These are phyloP conservation scores for Lachnellula occidentalis DNA, from an alignment of 2,329 filamentous ascomycete genomes.

Conservation along the genomic window DNA sequence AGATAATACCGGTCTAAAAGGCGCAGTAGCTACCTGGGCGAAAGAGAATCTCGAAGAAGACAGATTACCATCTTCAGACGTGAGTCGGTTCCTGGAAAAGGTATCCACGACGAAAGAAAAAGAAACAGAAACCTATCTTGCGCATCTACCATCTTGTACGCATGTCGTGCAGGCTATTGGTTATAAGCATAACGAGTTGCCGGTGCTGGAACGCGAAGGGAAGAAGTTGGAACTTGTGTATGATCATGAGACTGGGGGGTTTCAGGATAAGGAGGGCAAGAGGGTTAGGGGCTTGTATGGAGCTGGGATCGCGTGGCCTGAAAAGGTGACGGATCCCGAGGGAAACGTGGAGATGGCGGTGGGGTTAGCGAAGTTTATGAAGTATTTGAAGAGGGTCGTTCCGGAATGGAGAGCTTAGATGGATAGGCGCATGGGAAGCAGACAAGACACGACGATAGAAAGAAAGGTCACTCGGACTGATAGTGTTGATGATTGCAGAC, in stretches of 20 bases:
- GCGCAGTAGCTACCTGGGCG: slow-evolving; percentile 54
- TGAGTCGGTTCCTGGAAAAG: slow-evolving; percentile 27
- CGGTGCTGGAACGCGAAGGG: slow-evolving; percentile 36
- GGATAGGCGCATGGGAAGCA: too few relatives aligned
- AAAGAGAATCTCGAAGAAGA: slow-evolving; percentile 51
- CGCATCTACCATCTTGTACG: slow-evolving; percentile 44
- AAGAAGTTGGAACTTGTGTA: slow-evolving; percentile 25
- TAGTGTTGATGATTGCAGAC: too few relatives aligned
- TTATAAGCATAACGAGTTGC: slow-evolving; percentile 46
- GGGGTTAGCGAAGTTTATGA: slow-evolving; percentile 63
- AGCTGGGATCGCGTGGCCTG: slow-evolving; percentile 59
- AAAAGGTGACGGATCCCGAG: slow-evolving; percentile 53
- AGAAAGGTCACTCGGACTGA: too few relatives aligned
- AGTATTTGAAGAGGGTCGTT: slow-evolving; percentile 49
- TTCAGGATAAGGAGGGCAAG: slow-evolving; percentile 39
- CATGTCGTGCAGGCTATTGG: slow-evolving; percentile 56
- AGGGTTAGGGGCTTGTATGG: slow-evolving; percentile 50
- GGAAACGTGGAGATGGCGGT: slow-evolving; percentile 58
- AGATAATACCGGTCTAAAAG: slow-evolving; percentile 62
- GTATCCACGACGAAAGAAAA: slow-evolving; percentile 23
- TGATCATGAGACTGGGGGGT: slow-evolving; percentile 38
- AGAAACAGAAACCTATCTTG: slow-evolving; percentile 41
- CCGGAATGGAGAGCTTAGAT: slow-evolving; percentile 39
- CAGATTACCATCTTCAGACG: slow-evolving; percentile 32
- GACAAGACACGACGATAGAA: too few relatives aligned